These are phyloP conservation scores for Fragaria ananassa DNA, from an alignment of 306 rosid genomes.

Conservation along the genomic window DNA sequence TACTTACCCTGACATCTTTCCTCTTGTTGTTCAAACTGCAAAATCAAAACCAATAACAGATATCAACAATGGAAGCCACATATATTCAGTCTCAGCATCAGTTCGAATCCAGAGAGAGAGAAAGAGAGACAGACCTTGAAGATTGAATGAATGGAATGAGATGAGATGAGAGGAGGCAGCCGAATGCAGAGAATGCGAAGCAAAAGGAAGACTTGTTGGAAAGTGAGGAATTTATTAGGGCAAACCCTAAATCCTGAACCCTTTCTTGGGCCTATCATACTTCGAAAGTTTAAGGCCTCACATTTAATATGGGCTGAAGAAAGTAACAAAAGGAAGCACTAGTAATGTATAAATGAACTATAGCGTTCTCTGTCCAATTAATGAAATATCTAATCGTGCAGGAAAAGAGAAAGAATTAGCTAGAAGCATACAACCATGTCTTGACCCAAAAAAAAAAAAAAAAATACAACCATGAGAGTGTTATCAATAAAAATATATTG, in stretches of 20 bases:
- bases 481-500: conserved; percentile 3
- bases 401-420: no score
- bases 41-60: conserved; percentile 1
- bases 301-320: not conserved
- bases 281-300: not conserved
- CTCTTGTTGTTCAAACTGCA: conserved; percentile 4
- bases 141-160: not conserved
- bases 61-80: not conserved
- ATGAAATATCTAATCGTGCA: no score
- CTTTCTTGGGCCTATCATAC: not conserved
- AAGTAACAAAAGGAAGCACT: no score
- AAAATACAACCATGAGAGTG: not conserved
- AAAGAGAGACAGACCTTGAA: conserved; percentile 3
- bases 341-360: no score
- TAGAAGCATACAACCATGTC: no score
- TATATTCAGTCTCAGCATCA: not conserved
- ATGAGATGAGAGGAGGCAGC: conserved; percentile 9
- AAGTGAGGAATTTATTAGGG: conserved; percentile 8
- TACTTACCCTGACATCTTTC: conserved; percentile 14
- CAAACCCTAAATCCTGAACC: conserved; percentile 11
- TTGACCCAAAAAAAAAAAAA: no score
- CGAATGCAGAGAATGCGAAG: not conserved
- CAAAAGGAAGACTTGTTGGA: not conserved
- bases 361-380: no score
- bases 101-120: no score